Percentiles rank a stretch among this genome's conserved stretches.
These are phyloP conservation scores for Anisodus tanguticus DNA, from an alignment of 257 asterid genomes.

Conservation along the genomic window DNA sequence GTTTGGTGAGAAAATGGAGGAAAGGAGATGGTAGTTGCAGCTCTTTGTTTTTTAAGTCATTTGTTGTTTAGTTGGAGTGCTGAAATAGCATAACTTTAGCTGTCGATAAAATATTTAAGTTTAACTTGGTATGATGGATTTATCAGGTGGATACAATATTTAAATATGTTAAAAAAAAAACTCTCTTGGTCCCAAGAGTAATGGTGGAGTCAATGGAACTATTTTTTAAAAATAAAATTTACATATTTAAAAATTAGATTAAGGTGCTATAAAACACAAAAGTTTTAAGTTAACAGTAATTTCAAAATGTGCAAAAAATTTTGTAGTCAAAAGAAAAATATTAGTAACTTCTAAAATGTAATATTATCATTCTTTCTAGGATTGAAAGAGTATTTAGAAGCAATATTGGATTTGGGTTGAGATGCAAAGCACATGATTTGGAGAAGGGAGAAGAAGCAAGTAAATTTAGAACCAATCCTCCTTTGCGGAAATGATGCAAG, in stretches of 20 bases:
- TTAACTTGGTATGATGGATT: neutral
- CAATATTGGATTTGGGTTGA: neutral
- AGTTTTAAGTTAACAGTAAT: neutral
- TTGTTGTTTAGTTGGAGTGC: conserved; percentile 19
- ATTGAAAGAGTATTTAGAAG: neutral
- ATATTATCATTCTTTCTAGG: neutral
- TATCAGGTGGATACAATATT: neutral
- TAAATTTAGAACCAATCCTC: neutral
- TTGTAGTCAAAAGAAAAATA: neutral
- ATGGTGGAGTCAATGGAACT: neutral
- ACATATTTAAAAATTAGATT: no score
- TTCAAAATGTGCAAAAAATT: neutral
- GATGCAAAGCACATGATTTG: neutral
- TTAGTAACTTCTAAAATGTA: neutral
- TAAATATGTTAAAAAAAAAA: neutral
- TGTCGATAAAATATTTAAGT: neutral
- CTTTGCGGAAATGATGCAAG: neutral
- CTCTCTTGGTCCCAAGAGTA: neutral
- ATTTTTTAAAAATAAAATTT: no score
- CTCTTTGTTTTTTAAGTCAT: neutral
- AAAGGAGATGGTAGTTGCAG: neutral
- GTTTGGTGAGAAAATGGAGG: neutral
- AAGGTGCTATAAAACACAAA: no score
- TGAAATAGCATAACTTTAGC: neutral
- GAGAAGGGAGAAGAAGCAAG: conserved; percentile 8